phyloP scores from a whole-genome alignment of 2,329 filamentous ascomycete species.

The Neopestalotiopsis rosae region DNA sequence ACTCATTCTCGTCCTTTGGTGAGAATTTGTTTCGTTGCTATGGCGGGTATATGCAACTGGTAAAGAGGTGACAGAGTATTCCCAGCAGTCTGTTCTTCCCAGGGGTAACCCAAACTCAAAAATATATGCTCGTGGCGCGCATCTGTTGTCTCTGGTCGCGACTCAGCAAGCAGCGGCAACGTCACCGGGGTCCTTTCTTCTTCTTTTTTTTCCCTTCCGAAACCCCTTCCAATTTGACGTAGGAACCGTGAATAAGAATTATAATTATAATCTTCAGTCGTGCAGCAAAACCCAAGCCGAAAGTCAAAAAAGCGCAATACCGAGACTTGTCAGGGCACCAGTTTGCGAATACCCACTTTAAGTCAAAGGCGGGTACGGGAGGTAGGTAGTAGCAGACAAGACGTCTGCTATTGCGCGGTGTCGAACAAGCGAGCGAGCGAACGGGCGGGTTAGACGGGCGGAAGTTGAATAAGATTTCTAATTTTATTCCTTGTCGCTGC shows the following conservation, averaged over 20 bases:
- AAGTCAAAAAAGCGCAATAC: background rate
- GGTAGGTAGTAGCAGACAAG: no score
- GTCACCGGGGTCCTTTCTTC: background rate
- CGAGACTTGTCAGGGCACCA: no score
- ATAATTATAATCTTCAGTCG: background rate
- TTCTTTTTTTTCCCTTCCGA: background rate
- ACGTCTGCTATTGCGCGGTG: no score
- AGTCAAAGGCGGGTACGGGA: no score
- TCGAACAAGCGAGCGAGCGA: no score
- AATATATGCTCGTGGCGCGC: background rate
- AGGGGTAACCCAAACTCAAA: background rate
- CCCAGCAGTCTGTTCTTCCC: background rate
- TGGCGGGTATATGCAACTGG: background rate
- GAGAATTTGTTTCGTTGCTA: background rate
- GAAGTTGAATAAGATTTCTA: no score
- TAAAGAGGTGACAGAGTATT: background rate
- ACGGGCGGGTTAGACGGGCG: no score
- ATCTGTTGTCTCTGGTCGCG: background rate
- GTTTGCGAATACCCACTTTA: no score
- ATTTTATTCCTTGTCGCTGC: background rate
- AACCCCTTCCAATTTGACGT: background rate
- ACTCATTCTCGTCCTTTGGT: background rate
- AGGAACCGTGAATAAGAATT: background rate
- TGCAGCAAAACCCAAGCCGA: background rate
- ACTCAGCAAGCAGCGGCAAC: background rate